Percentiles rank a stretch among this genome's conserved stretches.
These are phyloP conservation scores for Rhizopogon roseolus DNA, from an alignment of 768 basidiomycete genomes.

Conservation along the genomic window DNA sequence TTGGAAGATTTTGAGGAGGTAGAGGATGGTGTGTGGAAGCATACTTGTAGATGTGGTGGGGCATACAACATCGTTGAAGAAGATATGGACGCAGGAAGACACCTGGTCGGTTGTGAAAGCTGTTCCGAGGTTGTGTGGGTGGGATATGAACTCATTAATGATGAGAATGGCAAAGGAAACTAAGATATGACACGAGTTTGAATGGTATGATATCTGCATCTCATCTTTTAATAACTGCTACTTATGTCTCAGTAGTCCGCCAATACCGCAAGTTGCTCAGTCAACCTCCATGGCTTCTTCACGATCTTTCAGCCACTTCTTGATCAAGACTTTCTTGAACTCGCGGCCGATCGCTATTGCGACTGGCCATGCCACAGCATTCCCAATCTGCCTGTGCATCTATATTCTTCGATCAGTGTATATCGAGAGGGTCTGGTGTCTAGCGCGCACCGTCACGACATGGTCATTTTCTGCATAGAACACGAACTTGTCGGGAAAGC, in stretches of 20 bases:
- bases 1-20: constrained; percentile 63
- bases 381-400: constrained; percentile 82
- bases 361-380: constrained; percentile 70
- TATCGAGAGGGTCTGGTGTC: neutral
- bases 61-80: constrained; percentile 49
- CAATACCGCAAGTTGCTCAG: constrained; percentile 5
- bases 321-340: constrained; percentile 46
- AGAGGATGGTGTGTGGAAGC: constrained; percentile 41
- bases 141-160: constrained; percentile 62
- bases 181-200: neutral
- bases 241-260: neutral
- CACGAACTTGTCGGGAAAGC: constrained; percentile 71
- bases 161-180: constrained; percentile 9
- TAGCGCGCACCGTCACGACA: constrained; percentile 52
- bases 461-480: constrained; percentile 51
- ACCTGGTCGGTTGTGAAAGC: constrained; percentile 65
- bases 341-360: constrained; percentile 61
- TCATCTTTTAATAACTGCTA: neutral
- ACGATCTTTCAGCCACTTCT: constrained; percentile 41
- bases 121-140: constrained; percentile 86
- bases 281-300: constrained; percentile 35
- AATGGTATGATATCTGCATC: neutral
- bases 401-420: constrained; percentile 19
- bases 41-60: constrained; percentile 74
- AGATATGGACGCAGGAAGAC: constrained; percentile 66